Percentiles rank a stretch among this genome's conserved stretches.
Conservation (phyloP, 225 moss, liverwort and hornwort species). For the Straminergon stramineum region DNA sequence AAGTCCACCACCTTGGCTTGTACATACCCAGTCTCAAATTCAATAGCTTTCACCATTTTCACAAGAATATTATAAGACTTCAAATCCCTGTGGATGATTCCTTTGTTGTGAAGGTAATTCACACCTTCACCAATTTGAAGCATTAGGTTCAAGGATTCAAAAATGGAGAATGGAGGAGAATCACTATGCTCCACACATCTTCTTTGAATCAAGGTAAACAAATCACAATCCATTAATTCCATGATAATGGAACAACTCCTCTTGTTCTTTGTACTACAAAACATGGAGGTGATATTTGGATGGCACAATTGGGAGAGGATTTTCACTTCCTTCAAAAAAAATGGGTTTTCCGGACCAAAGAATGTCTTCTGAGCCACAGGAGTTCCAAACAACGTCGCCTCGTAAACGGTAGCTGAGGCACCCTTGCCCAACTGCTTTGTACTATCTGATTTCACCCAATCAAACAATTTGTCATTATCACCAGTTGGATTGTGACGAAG, state of each 20-base stretch:
- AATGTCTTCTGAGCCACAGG: too few species aligned
- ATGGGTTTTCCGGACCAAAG: background rate
- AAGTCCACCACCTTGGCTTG: background rate
- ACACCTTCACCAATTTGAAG: background rate
- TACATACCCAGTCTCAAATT: background rate
- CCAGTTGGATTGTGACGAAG: too few species aligned
- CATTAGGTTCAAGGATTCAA: background rate
- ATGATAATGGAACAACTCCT: background rate
- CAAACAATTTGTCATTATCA: too few species aligned
- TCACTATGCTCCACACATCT: background rate
- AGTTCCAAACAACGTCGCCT: too few species aligned
- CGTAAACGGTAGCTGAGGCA: too few species aligned
- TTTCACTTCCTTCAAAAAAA: background rate
- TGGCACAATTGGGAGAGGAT: background rate
- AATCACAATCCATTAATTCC: background rate
- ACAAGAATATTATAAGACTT: background rate
- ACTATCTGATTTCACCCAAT: too few species aligned
- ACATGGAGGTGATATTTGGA: background rate
- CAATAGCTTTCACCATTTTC: background rate
- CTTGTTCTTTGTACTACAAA: background rate
- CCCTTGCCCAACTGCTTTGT: fast-evolving
- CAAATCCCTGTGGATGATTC: background rate
- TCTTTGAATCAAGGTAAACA: background rate
- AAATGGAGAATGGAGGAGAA: background rate
- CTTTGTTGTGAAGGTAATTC: background rate